Base-by-base conservation (phyloP, 2,329 filamentous ascomycete species). In the Coniella vitis region DNA sequence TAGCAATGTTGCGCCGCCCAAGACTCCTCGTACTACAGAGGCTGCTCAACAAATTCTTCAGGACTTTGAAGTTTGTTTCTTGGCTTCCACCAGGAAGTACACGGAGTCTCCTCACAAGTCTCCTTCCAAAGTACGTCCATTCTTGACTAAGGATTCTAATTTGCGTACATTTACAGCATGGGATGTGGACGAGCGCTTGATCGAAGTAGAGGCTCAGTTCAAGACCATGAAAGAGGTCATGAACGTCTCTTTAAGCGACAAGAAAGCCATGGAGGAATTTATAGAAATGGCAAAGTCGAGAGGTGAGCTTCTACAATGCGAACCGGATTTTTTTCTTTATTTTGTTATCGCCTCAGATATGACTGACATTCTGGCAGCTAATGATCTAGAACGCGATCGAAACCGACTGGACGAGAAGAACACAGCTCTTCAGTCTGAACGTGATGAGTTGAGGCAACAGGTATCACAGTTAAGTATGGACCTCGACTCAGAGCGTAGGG, bases 171-270 rank as follows among this genome's bases (percentile, higher is more conserved):
- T 72, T 67, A 55, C 77, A 87, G 86, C 78, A 60, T 91, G 85
- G 77, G 89, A 96, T 63, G 81, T 90, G 56, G 84, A 90, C 58
- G 79, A 79, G 53, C 81, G 84, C 55, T 77, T 96, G 57, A 82
- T 83, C 54, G 78, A 82, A 52, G 84, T 96, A 68, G 87, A 95
- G 59, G 72, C 74, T 16, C 76, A 91, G 59, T 89, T 89, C 61
- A 75, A 78, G 41, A 73, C 77, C 51, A 73, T 97, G 54, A 84
- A 85, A 60, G 76, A 84, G 50, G 83, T 86, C 55, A 81, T 96
- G 61, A 81, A 81, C 51, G 76, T 76, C 29, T 83, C 86, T 19
- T 75, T 84, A 10, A 77, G 76, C 36, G 83, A 88, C 47, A 83
- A 80, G 57, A 83, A 78, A 49, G 77, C 74, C 4, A 72, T 89